These are phyloP conservation scores for Lipomyces japonicus DNA, from an alignment of 805 yeast species.

Conservation along the genomic window DNA sequence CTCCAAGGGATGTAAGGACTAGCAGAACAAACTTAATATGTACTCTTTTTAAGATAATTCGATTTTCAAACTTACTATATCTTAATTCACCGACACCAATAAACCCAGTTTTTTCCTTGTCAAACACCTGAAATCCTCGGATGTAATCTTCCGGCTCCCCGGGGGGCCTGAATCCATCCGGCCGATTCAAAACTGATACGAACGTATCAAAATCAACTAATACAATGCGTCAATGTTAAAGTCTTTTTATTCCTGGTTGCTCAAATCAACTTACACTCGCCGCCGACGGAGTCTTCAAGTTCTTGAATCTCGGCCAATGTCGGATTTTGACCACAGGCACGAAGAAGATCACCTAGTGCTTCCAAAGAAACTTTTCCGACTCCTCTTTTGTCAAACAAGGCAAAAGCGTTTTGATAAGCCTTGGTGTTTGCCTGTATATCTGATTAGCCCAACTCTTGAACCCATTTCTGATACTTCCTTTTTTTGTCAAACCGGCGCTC, in stretches of 20 bases:
- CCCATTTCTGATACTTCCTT: not conserved
- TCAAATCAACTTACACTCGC: slow-evolving; percentile 35
- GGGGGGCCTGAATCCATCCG: slow-evolving; percentile 80
- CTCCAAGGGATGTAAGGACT: slow-evolving; percentile 90
- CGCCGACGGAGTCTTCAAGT: slow-evolving; percentile 44
- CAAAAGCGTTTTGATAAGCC: slow-evolving; percentile 62
- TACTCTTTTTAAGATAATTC: not conserved
- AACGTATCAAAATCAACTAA: slow-evolving; percentile 71
- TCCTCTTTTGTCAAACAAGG: slow-evolving; percentile 93
- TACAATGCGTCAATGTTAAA: not conserved
- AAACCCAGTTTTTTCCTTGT: slow-evolving; percentile 90
- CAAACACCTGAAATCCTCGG: slow-evolving; percentile 95
- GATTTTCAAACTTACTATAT: slow-evolving; percentile 47
- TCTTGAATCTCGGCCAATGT: slow-evolving; percentile 80
- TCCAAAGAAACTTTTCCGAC: slow-evolving; percentile 83
- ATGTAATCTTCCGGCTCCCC: slow-evolving; percentile 92
- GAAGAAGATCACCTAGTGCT: slow-evolving; percentile 83
- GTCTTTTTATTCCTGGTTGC: not conserved
- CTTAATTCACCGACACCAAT: slow-evolving; percentile 96
- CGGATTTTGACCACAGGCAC: slow-evolving; percentile 99
- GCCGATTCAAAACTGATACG: slow-evolving; percentile 72
- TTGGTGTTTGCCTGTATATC: slow-evolving; percentile 18
- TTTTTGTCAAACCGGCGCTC: not conserved
- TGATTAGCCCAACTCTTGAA: not conserved
- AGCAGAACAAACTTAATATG: not conserved